Conservation (phyloP, 2,329 filamentous ascomycete genomes). For the Chalara sp. region DNA sequence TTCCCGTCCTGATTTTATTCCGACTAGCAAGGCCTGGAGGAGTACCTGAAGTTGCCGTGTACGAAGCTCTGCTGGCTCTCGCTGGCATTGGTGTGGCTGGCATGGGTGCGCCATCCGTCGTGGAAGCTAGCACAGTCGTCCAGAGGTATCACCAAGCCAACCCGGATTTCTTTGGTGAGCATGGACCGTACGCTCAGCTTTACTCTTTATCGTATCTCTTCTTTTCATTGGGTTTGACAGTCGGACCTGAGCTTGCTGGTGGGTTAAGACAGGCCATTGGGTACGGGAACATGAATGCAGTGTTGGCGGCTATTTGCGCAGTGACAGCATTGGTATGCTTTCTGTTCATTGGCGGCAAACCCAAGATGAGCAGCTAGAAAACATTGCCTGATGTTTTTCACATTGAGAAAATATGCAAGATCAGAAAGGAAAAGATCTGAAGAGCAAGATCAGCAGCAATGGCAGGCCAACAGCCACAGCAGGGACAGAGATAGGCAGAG, state of each 20-base stretch:
- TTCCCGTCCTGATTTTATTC: constrained; percentile 28
- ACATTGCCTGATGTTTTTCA: too few species aligned
- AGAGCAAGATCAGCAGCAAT: too few species aligned
- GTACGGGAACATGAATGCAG: constrained; percentile 47
- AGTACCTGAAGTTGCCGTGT: constrained; percentile 36
- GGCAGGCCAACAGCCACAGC: too few species aligned
- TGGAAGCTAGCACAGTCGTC: constrained; percentile 49
- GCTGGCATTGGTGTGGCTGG: constrained; percentile 45
- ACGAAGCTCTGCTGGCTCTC: constrained; percentile 36
- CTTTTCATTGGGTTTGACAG: constrained; percentile 50
- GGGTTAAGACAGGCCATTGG: constrained; percentile 42
- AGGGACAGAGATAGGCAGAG: too few species aligned
- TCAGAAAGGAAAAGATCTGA: too few species aligned
- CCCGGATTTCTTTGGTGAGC: constrained; percentile 44
- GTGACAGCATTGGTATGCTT: background rate
- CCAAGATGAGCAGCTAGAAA: constrained; percentile 4
- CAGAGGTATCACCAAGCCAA: constrained; percentile 50
- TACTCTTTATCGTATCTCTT: constrained; percentile 58
- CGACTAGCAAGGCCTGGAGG: constrained; percentile 31
- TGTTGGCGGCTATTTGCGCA: constrained; percentile 17
- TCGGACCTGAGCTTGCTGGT: constrained; percentile 53
- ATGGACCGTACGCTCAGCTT: constrained; percentile 57
- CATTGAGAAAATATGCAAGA: too few species aligned
- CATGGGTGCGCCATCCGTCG: constrained; percentile 46
- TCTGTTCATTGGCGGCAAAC: background rate